Base-by-base conservation (phyloP, 2,329 filamentous ascomycete species). In the Diaporthe sp. region DNA sequence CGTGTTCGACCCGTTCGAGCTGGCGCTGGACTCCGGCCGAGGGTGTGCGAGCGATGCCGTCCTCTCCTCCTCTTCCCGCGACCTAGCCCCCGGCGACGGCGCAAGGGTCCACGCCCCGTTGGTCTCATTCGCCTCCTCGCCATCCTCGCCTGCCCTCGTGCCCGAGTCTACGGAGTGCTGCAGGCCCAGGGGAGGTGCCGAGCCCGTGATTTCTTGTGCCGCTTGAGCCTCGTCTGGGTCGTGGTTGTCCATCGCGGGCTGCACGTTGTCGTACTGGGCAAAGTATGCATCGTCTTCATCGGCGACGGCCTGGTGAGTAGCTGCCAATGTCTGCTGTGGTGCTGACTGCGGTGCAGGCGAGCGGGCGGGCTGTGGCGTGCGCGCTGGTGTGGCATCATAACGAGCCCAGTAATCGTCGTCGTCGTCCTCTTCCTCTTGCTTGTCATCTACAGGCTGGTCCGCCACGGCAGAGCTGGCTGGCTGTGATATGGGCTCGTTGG, bases 381-480 rank as follows among this genome's bases (percentile, higher is more conserved):
- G 87, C 2, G 89, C 88, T 1, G 94, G 93, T 5, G 93, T 94
- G 37, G 90, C 90, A 82, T 95, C 94, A 82, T 96, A 96, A 76
- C 91, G 90, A 44, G 91, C 93, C 94, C 94, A 96, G 83, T 96
- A 96, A 79, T 92, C 92, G 79, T 92, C 92, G 78, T 94, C 93
- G 77, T 95, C 93, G 31, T 94, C 92, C 0, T 92, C 90, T 1
- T 88, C 85, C 0, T 83, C 81, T 9, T 79, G 73, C 42, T 75
- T 75, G 13, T 77, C 72, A 5, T 75, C 60, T 17, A 13, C 58
- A 13, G 44, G 39, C n/a, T 49, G 53, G 4, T 67, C 2, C 17
- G 44, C 55, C 39, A 81, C 80, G 10, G 79, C 78, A 25, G 34
- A 34, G 58, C 13, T 73, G 71, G 78, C 73, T 42, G 62, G 72